phyloP scores from a whole-genome alignment of 1,284 basidiomycete species.

The Quambalaria eucalypti region DNA sequence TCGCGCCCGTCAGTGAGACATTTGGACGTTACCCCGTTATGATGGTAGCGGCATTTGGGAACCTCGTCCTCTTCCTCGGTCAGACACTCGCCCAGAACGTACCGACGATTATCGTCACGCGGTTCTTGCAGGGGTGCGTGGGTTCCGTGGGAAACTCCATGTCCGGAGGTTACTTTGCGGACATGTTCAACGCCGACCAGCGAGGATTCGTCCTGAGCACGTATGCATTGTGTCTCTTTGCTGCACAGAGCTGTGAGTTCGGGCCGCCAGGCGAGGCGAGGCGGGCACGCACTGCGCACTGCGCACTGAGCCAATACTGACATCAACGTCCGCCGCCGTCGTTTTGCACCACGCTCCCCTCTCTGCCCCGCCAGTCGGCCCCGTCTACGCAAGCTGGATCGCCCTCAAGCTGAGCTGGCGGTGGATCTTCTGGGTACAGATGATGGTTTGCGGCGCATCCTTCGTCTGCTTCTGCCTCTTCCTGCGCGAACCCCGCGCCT shows the following conservation, averaged over 20 bases:
- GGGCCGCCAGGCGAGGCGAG: neutral
- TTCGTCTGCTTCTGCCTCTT: slow-evolving; percentile 27
- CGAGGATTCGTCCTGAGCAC: neutral
- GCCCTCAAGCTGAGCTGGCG: too few species aligned
- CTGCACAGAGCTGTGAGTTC: slow-evolving; percentile 44
- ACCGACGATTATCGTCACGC: slow-evolving; percentile 29
- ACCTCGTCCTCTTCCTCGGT: neutral
- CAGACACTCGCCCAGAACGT: slow-evolving; percentile 6
- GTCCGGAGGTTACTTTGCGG: slow-evolving; percentile 38
- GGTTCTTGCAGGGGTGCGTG: slow-evolving; percentile 45
- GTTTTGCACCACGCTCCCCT: neutral
- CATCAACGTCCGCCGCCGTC: too few species aligned
- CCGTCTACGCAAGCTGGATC: too few species aligned
- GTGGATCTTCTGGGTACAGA: slow-evolving; percentile 1
- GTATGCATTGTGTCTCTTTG: slow-evolving; percentile 37
- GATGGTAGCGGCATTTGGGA: slow-evolving; percentile 6
- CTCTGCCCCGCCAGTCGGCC: neutral
- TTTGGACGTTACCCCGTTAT: slow-evolving; percentile 28
- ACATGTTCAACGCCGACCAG: slow-evolving; percentile 6
- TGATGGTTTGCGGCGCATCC: slow-evolving; percentile 1
- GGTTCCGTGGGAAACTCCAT: slow-evolving; percentile 43
- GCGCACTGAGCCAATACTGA: neutral
- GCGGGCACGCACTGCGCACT: neutral
- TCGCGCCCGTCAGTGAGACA: slow-evolving; percentile 29
- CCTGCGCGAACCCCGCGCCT: slow-evolving; percentile 41